Base-by-base conservation (phyloP, 345 rosid genomes). In the Heritiera fomes region DNA sequence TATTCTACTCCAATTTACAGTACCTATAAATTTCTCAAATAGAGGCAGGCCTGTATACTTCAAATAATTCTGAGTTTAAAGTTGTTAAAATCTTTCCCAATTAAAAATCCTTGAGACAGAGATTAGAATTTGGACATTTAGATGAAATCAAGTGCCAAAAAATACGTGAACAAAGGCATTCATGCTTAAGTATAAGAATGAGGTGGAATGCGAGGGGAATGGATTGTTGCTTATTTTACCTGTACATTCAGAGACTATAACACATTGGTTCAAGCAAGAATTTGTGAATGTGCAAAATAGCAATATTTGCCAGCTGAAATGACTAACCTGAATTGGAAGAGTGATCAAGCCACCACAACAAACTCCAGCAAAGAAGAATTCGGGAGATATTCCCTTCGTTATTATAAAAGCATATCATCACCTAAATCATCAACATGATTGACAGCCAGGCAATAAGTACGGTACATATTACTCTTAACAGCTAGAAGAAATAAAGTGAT, bases 311-410 rank as follows among this genome's bases (percentile, higher is more conserved):
- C 58, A 46, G 18, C 28, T n/a, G 17, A 80, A 46, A 13, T 23
- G 71, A 80, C 41, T 81, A 47, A 91, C 98, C 98, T 93, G 97
- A 76, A 93, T 50, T 7, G 94, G 93, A 82, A 94, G 97, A 81
- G 97, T 94, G 78, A 94, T 82, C 28, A 94, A 85, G 68, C 98
- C 92, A 13, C 97, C 98, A 55, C 94, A 88, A 77, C 98, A 94
- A 81, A 94, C 98, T 83, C 98, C 98, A 66, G 92, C 95, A 77
- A 94, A 93, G 85, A 93, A 94, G 82, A 83, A 85, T 65, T 88
- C 97, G 6, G 97, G 97, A 84, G 97, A 89, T 86, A 93, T 82
- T 71, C 98, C 97, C 98, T 94, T 89, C 76, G 68, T 43, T 40
- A 18, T 66, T 14, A 55, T 45, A 59, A 70, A 18, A 75, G n/a